Conservation (phyloP, 2,329 filamentous ascomycete species). For the Meredithiella fracta region DNA sequence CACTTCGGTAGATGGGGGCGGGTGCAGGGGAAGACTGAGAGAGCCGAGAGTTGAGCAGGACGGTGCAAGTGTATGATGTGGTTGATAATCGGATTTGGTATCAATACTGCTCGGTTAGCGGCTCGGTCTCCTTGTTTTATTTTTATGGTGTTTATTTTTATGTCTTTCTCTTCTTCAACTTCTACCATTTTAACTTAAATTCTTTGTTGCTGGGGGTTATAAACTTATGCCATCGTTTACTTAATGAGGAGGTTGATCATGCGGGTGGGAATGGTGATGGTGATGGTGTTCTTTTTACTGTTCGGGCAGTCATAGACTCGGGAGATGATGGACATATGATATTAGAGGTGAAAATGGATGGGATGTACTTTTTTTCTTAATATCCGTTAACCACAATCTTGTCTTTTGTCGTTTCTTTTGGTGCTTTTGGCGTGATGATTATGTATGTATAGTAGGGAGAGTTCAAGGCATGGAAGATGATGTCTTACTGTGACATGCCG, state of each 20-base stretch:
- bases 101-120: background rate
- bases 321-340: background rate
- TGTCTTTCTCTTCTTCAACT: conserved; percentile 5
- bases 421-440: too few relatives aligned
- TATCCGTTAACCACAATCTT: background rate
- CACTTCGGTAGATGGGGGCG: conserved; percentile 39
- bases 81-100: background rate
- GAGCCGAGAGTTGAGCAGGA: background rate
- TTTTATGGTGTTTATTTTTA: background rate
- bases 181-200: background rate
- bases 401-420: background rate
- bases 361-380: background rate
- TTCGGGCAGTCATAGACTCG: background rate
- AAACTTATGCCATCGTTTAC: background rate
- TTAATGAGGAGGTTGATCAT: background rate
- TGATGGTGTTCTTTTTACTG: background rate
- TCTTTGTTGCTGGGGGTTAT: background rate
- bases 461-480: too few relatives aligned
- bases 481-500: too few relatives aligned
- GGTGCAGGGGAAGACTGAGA: background rate
- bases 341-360: background rate
- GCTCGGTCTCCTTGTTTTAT: background rate
- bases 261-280: background rate
- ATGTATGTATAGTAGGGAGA: too few relatives aligned
- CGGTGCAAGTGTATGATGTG: background rate